Percentiles rank a stretch among this genome's conserved stretches.
These are phyloP conservation scores for Trichoderma citrinoviride DNA, from an alignment of 2,329 filamentous ascomycete genomes.

Conservation along the genomic window DNA sequence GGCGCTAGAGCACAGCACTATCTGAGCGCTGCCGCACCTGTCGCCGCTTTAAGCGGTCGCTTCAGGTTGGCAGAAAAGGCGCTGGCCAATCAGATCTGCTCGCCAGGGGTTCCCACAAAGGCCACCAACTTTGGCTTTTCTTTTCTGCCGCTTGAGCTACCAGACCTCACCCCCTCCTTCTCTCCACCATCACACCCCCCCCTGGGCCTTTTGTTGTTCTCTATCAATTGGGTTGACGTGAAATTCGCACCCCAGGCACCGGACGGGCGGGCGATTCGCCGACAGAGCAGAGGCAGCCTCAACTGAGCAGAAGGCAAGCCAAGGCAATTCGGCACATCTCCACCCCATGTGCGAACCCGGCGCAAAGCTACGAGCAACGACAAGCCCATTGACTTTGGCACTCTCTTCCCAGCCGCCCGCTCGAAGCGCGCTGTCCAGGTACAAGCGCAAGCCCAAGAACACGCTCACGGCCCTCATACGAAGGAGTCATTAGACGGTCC, in stretches of 20 bases:
- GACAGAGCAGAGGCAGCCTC: not conserved
- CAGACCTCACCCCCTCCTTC: not conserved
- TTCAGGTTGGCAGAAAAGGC: not conserved
- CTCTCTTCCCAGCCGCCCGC: not conserved
- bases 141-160: constrained; percentile 16
- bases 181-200: not conserved
- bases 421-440: not conserved
- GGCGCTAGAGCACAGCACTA: constrained; percentile 5
- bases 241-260: not conserved
- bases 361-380: not conserved
- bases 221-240: not conserved
- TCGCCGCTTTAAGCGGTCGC: constrained; percentile 18
- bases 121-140: not conserved
- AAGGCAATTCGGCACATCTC: not conserved
- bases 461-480: not conserved
- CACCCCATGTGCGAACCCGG: not conserved
- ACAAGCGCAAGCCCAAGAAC: not conserved
- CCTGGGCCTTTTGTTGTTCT: not conserved
- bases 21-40: not conserved
- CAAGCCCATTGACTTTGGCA: not conserved
- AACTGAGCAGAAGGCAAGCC: not conserved
- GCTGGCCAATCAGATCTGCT: not conserved
- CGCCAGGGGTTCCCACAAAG: constrained; percentile 1
- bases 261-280: constrained; percentile 9
- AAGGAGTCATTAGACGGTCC: not conserved